Evolutionary conservation across 805 yeast species (phyloP).

Genomic region (Candida khao-thaluensis): DNA sequence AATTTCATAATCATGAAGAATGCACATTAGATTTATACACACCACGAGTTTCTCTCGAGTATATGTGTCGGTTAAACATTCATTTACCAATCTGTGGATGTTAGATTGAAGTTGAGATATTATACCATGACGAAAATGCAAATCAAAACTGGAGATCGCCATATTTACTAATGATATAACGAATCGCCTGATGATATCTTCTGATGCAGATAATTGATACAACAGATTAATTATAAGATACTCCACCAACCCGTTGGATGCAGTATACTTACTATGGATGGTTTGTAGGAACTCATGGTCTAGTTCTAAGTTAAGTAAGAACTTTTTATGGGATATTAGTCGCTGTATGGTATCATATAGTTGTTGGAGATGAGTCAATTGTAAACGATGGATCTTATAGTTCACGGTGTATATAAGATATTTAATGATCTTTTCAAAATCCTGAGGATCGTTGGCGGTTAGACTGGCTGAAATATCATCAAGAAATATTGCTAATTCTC

Average conservation of each 20-base stretch:
- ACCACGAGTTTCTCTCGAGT: conserved; percentile 5
- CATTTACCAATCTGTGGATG: neutral
- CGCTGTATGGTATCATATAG: conserved; percentile 31
- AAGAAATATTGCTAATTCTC: conserved; percentile 32
- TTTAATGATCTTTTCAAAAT: conserved; percentile 34
- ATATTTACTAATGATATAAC: conserved; percentile 33
- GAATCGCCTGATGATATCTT: conserved; percentile 19
- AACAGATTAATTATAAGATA: conserved; percentile 7
- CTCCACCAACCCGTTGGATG: conserved; percentile 1
- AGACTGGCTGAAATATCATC: conserved; percentile 34
- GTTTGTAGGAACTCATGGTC: neutral
- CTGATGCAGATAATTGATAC: conserved; percentile 1
- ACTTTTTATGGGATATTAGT: conserved; percentile 31
- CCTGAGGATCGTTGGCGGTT: conserved; percentile 28
- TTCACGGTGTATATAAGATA: conserved; percentile 24
- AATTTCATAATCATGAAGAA: conserved; percentile 37
- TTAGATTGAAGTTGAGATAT: conserved; percentile 2
- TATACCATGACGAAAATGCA: conserved; percentile 21
- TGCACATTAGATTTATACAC: conserved; percentile 33
- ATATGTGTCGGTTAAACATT: neutral
- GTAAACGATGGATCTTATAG: conserved; percentile 1
- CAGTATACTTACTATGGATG: conserved; percentile 4
- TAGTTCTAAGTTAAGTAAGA: conserved; percentile 22
- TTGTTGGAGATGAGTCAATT: conserved; percentile 10
- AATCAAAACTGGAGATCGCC: conserved; percentile 26